Percentiles rank a stretch among this genome's conserved stretches.
Evolutionary conservation across 306 rosid species (phyloP).

Genomic region (Quercus dentata): DNA sequence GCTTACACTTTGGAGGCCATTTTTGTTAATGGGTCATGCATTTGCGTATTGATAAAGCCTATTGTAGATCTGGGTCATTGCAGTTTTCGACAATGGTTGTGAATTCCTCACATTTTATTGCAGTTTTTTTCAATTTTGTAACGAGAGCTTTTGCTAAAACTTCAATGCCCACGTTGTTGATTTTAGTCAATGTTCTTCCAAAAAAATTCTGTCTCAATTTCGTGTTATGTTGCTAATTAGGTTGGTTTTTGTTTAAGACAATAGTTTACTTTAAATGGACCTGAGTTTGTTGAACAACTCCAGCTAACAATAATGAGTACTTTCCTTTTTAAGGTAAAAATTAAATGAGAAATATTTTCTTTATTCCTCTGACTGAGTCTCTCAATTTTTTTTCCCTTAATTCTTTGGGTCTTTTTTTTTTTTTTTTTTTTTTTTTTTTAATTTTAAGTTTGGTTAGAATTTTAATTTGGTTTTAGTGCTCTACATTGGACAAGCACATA

Average conservation of each 20-base stretch:
- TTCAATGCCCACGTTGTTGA: constrained; percentile 12
- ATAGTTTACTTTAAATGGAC: background rate
- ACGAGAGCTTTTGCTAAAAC: background rate
- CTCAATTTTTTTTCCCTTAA: background rate
- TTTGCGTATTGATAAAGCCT: constrained; percentile 5
- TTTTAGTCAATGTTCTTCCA: constrained; percentile 38
- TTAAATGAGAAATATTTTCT: background rate
- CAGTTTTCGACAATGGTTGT: background rate
- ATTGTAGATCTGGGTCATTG: constrained; percentile 52
- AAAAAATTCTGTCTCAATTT: constrained; percentile 7
- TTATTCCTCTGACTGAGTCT: background rate
- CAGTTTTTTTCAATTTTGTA: background rate
- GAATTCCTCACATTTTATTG: background rate
- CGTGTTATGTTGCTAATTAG: background rate
- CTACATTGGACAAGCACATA: background rate
- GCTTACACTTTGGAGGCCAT: background rate
- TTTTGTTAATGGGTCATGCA: background rate
- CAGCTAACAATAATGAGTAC: constrained; percentile 17
- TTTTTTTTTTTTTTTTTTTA: no score
- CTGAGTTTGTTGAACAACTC: constrained; percentile 48
- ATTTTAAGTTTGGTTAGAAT: background rate
- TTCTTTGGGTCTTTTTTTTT: background rate
- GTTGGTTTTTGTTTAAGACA: constrained; percentile 31
- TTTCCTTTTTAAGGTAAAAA: constrained; percentile 11
- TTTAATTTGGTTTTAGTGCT: background rate